phyloP scores from a whole-genome alignment of 2,329 filamentous ascomycete genomes.

The Septoria linicola region DNA sequence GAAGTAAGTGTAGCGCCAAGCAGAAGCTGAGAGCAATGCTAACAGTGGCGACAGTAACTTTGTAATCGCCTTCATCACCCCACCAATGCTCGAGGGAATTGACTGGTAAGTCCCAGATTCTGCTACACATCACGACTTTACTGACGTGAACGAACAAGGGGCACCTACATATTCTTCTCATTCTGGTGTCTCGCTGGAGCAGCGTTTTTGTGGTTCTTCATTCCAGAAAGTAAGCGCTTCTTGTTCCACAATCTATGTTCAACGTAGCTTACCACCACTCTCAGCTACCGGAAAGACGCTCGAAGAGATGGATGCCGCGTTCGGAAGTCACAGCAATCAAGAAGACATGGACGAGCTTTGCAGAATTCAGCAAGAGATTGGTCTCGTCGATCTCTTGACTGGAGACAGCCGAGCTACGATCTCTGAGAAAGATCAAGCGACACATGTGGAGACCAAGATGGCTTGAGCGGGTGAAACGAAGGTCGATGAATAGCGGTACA shows the following conservation, averaged over 20 bases:
- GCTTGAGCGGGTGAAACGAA: too few species aligned
- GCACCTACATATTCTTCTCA: slow-evolving; percentile 3
- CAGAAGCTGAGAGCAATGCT: too few species aligned
- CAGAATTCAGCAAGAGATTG: neutral
- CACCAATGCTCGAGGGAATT: neutral
- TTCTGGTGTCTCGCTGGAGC: neutral
- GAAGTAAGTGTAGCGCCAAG: too few species aligned
- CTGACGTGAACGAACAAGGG: too few species aligned
- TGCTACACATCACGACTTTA: too few species aligned
- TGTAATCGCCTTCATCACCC: slow-evolving; percentile 4
- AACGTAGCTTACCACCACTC: too few species aligned
- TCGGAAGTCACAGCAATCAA: neutral
- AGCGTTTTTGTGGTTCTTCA: neutral
- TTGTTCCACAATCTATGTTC: too few species aligned
- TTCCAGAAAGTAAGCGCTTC: too few species aligned
- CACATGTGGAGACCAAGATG: neutral
- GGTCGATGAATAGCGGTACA: too few species aligned
- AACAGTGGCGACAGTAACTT: neutral
- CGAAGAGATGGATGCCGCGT: slow-evolving; percentile 6
- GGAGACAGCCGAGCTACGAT: neutral
- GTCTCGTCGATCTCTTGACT: neutral
- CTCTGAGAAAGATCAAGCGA: neutral
- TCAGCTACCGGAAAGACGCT: neutral
- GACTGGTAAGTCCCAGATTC: too few species aligned
- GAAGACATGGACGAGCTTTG: slow-evolving; percentile 1